These are phyloP conservation scores for Apiotrichum siamense DNA, from an alignment of 1,284 basidiomycete species.

Conservation along the genomic window DNA sequence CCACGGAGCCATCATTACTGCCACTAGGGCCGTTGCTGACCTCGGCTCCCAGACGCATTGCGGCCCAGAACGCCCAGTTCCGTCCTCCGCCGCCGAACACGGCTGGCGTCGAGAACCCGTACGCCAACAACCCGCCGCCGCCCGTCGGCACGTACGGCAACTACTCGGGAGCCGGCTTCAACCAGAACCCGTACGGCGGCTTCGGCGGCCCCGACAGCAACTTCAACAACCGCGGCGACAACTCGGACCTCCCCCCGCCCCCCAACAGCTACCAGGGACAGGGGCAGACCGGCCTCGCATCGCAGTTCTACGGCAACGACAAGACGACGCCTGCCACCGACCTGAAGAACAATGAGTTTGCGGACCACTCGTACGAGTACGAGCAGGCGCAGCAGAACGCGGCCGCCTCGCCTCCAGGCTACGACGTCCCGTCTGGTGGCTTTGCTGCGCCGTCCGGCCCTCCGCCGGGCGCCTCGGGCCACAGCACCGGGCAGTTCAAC, in stretches of 20 bases:
- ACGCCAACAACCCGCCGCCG: conserved; percentile 33
- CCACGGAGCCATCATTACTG: not conserved
- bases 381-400: conserved; percentile 35
- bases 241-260: conserved; percentile 8
- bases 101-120: not conserved
- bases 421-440: conserved; percentile 3
- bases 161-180: no score
- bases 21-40: no score
- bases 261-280: conserved; percentile 35
- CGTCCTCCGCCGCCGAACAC: conserved; percentile 21
- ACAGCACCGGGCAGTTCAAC: no score
- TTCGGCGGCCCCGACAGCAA: conserved; percentile 13
- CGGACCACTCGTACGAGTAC: conserved; percentile 35
- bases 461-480: conserved; percentile 25
- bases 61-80: conserved; percentile 27
- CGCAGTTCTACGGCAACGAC: conserved; percentile 25
- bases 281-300: conserved; percentile 29
- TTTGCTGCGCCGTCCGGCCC: conserved; percentile 32
- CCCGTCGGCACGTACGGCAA: conserved; percentile 7
- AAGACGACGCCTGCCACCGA: not conserved
- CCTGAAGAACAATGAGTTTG: conserved; percentile 1
- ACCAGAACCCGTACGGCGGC: no score
- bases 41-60: conserved; percentile 12
- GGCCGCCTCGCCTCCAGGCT: conserved; percentile 1
- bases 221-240: not conserved